Conservation (phyloP, 495 filamentous ascomycete species). For the Penicillium lividum region DNA sequence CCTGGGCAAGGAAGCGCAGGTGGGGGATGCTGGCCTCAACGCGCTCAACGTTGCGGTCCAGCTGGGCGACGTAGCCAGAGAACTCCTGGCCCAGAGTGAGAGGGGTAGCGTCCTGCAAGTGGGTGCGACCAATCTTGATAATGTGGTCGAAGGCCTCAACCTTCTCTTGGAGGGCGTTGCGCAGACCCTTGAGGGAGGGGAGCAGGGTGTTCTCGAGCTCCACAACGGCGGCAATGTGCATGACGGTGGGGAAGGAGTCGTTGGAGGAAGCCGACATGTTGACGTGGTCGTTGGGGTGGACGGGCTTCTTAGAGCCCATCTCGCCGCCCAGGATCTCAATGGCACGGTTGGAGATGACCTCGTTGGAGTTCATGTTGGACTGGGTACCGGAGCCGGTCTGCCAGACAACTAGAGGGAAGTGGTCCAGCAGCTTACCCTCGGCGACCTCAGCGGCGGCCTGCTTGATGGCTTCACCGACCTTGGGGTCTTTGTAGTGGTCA, state of each 20-base stretch:
- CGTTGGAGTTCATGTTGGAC: conserved; percentile 99
- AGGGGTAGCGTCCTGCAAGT: conserved; percentile 96
- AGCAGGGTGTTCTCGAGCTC: conserved; percentile 86
- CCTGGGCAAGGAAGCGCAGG: conserved; percentile 86
- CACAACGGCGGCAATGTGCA: conserved; percentile 97
- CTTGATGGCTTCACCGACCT: conserved; percentile 89
- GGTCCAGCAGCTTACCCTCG: conserved; percentile 89
- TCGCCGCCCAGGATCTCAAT: conserved; percentile 95
- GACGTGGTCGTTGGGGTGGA: conserved; percentile 99
- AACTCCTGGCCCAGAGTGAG: conserved; percentile 97
- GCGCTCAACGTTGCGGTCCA: conserved; percentile 86
- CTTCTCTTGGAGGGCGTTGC: conserved; percentile 82
- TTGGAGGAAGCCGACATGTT: conserved; percentile 99
- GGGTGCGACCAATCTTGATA: conserved; percentile 98
- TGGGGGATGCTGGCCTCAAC: conserved; percentile 80
- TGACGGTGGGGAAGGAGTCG: conserved; percentile 98
- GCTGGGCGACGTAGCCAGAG: conserved; percentile 93
- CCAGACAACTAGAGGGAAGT: conserved; percentile 99
- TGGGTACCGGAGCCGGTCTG: conserved; percentile 98
- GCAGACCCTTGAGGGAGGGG: conserved; percentile 77
- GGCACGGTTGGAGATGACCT: conserved; percentile 98
- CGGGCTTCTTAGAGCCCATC: conserved; percentile 95
- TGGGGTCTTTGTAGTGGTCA: conserved; percentile 61
- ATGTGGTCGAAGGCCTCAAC: conserved; percentile 85
- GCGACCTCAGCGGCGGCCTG: conserved; percentile 93